Base-by-base conservation (phyloP, 192 early-diverging fungal species). In the Phlyctochytrium arcticum region DNA sequence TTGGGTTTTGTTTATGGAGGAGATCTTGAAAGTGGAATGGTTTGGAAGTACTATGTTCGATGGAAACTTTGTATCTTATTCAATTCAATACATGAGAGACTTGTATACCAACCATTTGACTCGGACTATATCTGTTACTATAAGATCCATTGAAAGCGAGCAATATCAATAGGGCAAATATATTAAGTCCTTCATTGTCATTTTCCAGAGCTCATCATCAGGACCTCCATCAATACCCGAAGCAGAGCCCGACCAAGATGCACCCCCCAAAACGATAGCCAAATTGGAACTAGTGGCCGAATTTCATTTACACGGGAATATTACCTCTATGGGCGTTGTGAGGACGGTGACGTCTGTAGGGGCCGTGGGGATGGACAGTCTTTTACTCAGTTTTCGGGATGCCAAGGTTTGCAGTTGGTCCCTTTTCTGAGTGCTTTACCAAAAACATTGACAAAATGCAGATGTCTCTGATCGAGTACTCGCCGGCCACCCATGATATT, bases 391-490 rank as follows among this genome's bases (percentile, higher is more conserved):
- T 36, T 93, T 93, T 61, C 78, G 73, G 53, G 92, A 93, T 73
- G 92, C 92, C 24, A 93, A 93, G 84, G 90, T 91, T 19, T 6
- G 23, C n/a, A 27, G 1, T 53, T 19, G 4, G 8, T 53, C 29
- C 19, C 50, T 4, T 21, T 19, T 15, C 17, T 53, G 39, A 42
- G 10, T 51, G 30, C 17, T 53, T 19, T 15, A 53, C 29, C 50
- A 53, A 4, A 5, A 0, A 26, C 50, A 53, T 36, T 57, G 62
- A 32, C 69, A 44, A 0, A 19, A 10, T 67, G 21, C 80, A 97
- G 89, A 91, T 98, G 90, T 90, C 93, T 23, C 67, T 98, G 42
- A 72, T 98, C 27, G 90, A 94, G 57, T 98, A 85, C 73, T 90
- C 90, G 15, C 79, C 75, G 3, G 77, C 83, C 35, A 84, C 83